phyloP scores from a whole-genome alignment of 2,329 filamentous ascomycete genomes.

The Xylariaceae sp. region DNA sequence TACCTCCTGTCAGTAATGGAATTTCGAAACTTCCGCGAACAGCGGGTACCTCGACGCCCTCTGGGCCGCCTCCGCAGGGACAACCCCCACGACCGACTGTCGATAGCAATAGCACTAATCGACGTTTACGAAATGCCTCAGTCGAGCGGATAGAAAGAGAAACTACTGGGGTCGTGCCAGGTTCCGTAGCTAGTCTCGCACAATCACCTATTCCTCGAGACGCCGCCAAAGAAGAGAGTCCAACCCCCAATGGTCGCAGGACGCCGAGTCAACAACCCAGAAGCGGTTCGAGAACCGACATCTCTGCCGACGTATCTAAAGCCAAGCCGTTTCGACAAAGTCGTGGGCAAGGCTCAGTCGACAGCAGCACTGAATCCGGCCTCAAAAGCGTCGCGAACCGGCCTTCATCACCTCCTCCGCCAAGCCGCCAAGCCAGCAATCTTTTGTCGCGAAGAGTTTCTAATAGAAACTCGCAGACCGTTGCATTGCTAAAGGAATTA shows the following conservation, averaged over 20 bases:
- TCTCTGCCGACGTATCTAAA: slow-evolving; percentile 36
- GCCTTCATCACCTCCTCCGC: slow-evolving; percentile 56
- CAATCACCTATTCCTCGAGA: slow-evolving; percentile 46
- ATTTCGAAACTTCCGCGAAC: slow-evolving; percentile 40
- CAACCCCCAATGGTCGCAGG: slow-evolving; percentile 56
- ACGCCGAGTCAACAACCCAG: slow-evolving; percentile 55
- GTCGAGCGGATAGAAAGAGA: slow-evolving; percentile 42
- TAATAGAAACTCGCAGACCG: slow-evolving; percentile 60
- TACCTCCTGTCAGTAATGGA: slow-evolving; percentile 33
- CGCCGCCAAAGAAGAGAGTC: slow-evolving; percentile 45
- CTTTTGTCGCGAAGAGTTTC: slow-evolving; percentile 58
- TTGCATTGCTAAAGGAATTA: slow-evolving; percentile 78
- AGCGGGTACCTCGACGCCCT: slow-evolving; percentile 39
- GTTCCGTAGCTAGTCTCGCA: slow-evolving; percentile 32
- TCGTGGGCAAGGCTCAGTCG: slow-evolving; percentile 61
- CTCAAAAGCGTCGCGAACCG: slow-evolving; percentile 42
- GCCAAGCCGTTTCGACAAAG: slow-evolving; percentile 48
- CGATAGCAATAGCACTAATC: slow-evolving; percentile 38
- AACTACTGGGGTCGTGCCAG: slow-evolving; percentile 36
- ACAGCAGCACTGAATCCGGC: slow-evolving; percentile 60
- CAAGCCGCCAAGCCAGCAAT: slow-evolving; percentile 54
- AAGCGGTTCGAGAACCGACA: slow-evolving; percentile 37
- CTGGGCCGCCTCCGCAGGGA: slow-evolving; percentile 52
- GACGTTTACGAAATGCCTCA: slow-evolving; percentile 47
- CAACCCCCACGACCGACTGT: slow-evolving; percentile 49